A percentile compares a stretch with the other conserved stretches of the same genome.
These are phyloP conservation scores for Trichoderma polysporum DNA, from an alignment of 2,329 filamentous ascomycete species.

Conservation along the genomic window DNA sequence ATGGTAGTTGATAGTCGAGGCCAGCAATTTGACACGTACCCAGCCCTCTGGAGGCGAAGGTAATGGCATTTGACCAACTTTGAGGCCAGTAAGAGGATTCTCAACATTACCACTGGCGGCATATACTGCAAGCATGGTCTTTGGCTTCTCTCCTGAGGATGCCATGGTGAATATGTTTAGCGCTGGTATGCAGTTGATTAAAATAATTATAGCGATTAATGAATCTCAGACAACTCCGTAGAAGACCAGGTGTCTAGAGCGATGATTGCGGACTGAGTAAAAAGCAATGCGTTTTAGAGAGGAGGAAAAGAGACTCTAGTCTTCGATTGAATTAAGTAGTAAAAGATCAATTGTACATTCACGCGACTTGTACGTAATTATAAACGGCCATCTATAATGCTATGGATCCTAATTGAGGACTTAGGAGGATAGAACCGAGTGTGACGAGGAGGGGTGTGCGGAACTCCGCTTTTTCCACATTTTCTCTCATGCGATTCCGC, in stretches of 20 bases:
- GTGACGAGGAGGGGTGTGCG: not conserved
- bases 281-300: too few species aligned
- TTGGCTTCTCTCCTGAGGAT: not conserved
- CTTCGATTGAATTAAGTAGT: not conserved
- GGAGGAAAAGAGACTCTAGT: too few species aligned
- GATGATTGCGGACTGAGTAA: not conserved
- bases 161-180: not conserved
- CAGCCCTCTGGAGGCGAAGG: slow-evolving; percentile 6
- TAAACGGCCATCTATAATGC: not conserved
- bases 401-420: not conserved
- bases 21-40: not conserved
- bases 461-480: not conserved
- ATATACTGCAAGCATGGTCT: slow-evolving; percentile 16
- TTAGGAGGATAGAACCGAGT: not conserved
- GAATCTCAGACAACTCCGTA: not conserved
- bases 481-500: not conserved
- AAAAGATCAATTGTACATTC: not conserved
- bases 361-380: not conserved
- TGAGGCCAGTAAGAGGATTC: not conserved
- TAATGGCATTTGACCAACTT: not conserved
- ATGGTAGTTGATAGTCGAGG: not conserved
- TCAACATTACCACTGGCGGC: not conserved
- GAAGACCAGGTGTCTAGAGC: not conserved
- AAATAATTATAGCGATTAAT: not conserved
- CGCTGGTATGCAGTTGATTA: not conserved